A percentile compares a stretch with the other conserved stretches of the same genome.
These are phyloP conservation scores for Deinandra increscens DNA, from an alignment of 129 eudicot genomes.

Conservation along the genomic window DNA sequence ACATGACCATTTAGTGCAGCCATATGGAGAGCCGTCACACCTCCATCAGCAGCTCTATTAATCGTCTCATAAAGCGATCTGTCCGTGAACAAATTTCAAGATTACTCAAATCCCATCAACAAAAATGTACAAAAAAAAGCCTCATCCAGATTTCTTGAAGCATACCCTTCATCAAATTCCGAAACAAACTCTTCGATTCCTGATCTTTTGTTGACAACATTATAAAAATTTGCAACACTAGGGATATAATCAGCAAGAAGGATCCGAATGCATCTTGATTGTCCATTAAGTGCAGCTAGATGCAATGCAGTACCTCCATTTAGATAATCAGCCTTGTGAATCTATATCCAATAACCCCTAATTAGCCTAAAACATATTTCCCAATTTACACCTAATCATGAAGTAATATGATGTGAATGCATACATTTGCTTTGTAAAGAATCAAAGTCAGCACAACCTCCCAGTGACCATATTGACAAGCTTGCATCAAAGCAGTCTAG, in stretches of 20 bases:
- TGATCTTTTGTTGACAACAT: constrained; percentile 41
- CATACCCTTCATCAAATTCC: constrained; percentile 66
- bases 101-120: neutral
- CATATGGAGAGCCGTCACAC: constrained; percentile 96
- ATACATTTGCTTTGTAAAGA: constrained; percentile 81
- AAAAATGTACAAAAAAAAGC: constrained; percentile 4
- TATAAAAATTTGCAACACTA: constrained; percentile 58
- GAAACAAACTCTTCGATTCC: constrained; percentile 43
- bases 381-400: neutral
- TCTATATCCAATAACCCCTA: constrained; percentile 39
- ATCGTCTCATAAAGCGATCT: constrained; percentile 70
- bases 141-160: neutral
- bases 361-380: constrained; percentile 19
- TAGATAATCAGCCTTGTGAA: constrained; percentile 82
- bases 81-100: neutral
- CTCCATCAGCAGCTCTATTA: constrained; percentile 81
- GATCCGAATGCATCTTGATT: constrained; percentile 78
- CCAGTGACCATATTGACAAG: constrained; percentile 99
- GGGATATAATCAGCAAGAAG: constrained; percentile 88
- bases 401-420: constrained; percentile 15
- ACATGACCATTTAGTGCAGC: constrained; percentile 86
- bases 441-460: constrained; percentile 91
- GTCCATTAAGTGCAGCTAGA: constrained; percentile 88
- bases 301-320: constrained; percentile 94
- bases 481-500: constrained; percentile 99